A percentile compares a stretch with the other conserved stretches of the same genome.
Evolutionary conservation across 805 yeast species (phyloP).

Genomic region (Hermanozyma aechmeae): DNA sequence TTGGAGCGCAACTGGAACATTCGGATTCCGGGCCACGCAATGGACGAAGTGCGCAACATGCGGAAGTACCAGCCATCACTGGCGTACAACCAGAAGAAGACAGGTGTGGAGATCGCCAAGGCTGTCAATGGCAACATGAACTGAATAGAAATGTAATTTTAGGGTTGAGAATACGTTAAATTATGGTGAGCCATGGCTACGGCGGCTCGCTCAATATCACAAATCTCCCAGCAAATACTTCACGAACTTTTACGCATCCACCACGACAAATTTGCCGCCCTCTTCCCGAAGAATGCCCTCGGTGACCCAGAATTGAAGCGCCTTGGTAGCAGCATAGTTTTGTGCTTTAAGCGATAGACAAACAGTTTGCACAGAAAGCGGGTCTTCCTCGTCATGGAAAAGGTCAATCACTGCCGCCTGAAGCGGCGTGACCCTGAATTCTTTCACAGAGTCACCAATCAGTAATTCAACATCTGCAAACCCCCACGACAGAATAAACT

Average conservation of each 20-base stretch:
- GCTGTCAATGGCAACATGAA: conserved; percentile 45
- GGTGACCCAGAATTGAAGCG: conserved; percentile 54
- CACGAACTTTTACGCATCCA: no score
- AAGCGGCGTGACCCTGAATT: conserved; percentile 53
- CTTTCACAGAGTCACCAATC: conserved; percentile 6
- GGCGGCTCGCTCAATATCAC: no score
- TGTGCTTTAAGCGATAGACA: conserved; percentile 13
- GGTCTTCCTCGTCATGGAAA: conserved; percentile 30
- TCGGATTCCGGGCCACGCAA: conserved; percentile 84
- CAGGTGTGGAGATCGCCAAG: conserved; percentile 58
- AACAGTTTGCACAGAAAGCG: conserved; percentile 17
- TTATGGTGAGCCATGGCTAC: no score
- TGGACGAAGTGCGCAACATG: conserved; percentile 79
- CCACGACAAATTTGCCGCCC: no score
- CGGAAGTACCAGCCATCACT: conserved; percentile 63
- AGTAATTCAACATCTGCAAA: conserved; percentile 50
- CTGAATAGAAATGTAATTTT: no score
- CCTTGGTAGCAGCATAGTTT: conserved; percentile 13
- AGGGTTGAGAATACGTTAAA: no score
- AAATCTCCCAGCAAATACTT: no score
- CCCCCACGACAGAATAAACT: conserved; percentile 52
- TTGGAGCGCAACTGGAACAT: conserved; percentile 92
- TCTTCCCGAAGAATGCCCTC: conserved; percentile 36
- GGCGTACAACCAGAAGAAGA: conserved; percentile 55
- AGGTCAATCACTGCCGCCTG: conserved; percentile 54